Conservation (phyloP, 768 basidiomycete species). For the Mycena olivaceomarginata region DNA sequence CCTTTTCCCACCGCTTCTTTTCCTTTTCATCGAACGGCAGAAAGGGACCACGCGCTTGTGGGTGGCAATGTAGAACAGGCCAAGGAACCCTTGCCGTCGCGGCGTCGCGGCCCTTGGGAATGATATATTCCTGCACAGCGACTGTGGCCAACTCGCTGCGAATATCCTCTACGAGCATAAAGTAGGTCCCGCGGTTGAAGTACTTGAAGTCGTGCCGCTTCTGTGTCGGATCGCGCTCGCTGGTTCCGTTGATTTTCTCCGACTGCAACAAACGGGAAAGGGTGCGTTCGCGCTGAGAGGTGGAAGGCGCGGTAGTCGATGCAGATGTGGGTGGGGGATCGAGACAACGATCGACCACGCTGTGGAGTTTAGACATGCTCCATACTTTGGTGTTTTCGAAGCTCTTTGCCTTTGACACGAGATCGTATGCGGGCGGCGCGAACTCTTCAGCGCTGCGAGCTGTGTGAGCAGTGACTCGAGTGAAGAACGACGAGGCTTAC, state of each 20-base stretch:
- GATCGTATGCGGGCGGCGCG: conserved; percentile 50
- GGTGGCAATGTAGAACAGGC: conserved; percentile 91
- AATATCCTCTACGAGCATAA: conserved; percentile 95
- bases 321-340: conserved; percentile 53
- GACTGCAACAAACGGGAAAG: conserved; percentile 82
- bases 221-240: conserved; percentile 94
- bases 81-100: conserved; percentile 76
- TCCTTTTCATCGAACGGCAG: conserved; percentile 85
- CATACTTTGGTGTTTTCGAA: conserved; percentile 90
- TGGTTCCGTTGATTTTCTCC: conserved; percentile 90
- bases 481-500: conserved; percentile 60
- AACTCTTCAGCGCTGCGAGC: conserved; percentile 55
- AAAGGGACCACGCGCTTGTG: conserved; percentile 84
- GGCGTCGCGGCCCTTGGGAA: conserved; percentile 70
- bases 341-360: conserved; percentile 82
- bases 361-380: conserved; percentile 82
- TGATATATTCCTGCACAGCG: conserved; percentile 87
- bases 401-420: conserved; percentile 79
- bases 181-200: conserved; percentile 84
- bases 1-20: conserved; percentile 78
- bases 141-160: conserved; percentile 90
- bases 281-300: conserved; percentile 60
- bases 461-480: conserved; percentile 33
- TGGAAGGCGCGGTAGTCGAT: conserved; percentile 47
- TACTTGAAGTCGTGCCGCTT: conserved; percentile 93